Conservation (phyloP, 148 eudicot genomes). For the Linanthus parryae region DNA sequence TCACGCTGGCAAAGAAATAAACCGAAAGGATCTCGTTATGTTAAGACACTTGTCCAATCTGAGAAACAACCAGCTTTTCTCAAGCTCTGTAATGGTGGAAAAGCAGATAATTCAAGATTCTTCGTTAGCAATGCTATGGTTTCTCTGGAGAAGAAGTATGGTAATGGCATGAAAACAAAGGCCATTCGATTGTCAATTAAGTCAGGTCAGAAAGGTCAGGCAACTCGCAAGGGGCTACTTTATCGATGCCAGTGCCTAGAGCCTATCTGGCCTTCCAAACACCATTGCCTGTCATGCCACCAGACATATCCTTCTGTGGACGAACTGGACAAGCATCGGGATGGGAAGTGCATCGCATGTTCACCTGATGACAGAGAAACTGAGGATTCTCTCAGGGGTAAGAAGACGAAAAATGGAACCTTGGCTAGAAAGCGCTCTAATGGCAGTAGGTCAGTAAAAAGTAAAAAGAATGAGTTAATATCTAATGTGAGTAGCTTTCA, state of each 20-base stretch:
- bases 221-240: constrained; percentile 13
- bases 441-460: constrained; percentile 6
- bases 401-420: constrained; percentile 13
- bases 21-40: too few relatives aligned
- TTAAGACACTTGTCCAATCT: constrained; percentile 13
- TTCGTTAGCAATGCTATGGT: constrained; percentile 24
- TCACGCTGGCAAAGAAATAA: constrained; percentile 26
- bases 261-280: constrained; percentile 33
- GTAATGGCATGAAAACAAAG: constrained; percentile 17
- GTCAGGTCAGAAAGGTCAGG: constrained; percentile 10
- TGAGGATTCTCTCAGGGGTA: constrained; percentile 22
- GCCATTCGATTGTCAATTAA: constrained; percentile 10
- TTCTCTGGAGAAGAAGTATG: constrained; percentile 29
- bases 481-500: constrained; percentile 6
- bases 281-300: constrained; percentile 43
- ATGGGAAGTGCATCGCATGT: constrained; percentile 28
- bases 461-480: constrained; percentile 14
- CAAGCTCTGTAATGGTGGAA: constrained; percentile 8
- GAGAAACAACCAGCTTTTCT: constrained; percentile 7
- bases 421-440: constrained; percentile 11
- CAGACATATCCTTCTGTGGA: constrained; percentile 18
- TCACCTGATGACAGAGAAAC: constrained; percentile 8
- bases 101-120: constrained; percentile 9
- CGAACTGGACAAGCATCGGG: constrained; percentile 24
- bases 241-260: constrained; percentile 47